Evolutionary conservation across 208 protist species (phyloP), one percentile per base, ranked within the genome.

Genomic region (Angomonas desouzai): DNA sequence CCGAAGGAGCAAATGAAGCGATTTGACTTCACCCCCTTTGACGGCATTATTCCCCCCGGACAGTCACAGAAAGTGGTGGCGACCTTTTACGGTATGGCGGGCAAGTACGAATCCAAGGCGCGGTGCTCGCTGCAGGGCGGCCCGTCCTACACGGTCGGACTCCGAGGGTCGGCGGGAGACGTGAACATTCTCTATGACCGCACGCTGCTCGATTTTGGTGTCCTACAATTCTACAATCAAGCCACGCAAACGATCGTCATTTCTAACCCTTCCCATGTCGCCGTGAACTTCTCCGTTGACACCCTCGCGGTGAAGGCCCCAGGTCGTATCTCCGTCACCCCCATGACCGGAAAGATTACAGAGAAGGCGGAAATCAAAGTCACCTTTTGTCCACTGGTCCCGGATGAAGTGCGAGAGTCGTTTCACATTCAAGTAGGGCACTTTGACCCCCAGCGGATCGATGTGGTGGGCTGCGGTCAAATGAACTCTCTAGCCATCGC

Each of bases 11-110:
- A 34, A 36, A 70, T 43, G 40, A 80, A 81, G 30, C 68, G 76
- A 10, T 98, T 98, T 67, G 97, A 99, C 70, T 83, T 99, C 66
- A 68, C 97, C 0, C 97, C 97, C 13, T 97, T 97, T 63, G 72
- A 85, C 7, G 94, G 94, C 28, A 70, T 70, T 18, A 81, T 99
- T 25, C 59, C 70, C 30, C 91, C 96, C 0, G 96, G 95, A 11
- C 88, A 70, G 57, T 72, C 66, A 32, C 68, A 84, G 40, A 47
- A 48, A 16, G 75, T 98, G n/a, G 86, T 97, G 72, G 91, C 97
- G 29, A 73, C 93, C 0, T 98, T 96, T 74, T 89, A 89, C 51
- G 91, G 90, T 3, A 61, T 63, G 22, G 51, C 60, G 20, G 85
- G 83, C 45, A 33, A 62, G 57, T 80, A 83, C 72, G 68, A 64